Evolutionary conservation across 1,284 basidiomycete species (phyloP), one percentile per base, ranked within the genome.

Genomic region (Leccinum huronense): DNA sequence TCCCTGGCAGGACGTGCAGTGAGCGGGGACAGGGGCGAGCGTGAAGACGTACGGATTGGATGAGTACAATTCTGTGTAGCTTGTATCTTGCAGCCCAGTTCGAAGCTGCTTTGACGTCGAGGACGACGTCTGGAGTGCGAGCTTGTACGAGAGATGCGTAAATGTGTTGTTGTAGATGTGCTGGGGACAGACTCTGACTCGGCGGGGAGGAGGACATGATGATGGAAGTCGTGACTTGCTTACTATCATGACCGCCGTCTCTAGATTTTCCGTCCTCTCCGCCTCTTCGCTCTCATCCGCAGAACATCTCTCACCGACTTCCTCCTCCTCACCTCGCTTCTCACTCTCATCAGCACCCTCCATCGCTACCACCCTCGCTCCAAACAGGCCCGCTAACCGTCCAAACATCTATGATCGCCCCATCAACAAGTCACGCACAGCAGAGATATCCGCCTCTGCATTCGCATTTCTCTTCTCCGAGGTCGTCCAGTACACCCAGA

Each of bases 401-500:
- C 86, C 88, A 7, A 90, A 84, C 68, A 92, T 97, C 65, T 91
- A 95, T 77, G 94, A 97, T 70, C 83, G 94, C 66, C 88, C 85
- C 60, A 80, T 96, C 67, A 94, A 92, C 81, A 94, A 93, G 80
- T 87, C 91, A 4, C 86, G 90, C 59, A 84, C 86, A 1, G 78
- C 87, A 5, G 94, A 97, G 74, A 93, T 96, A 59, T 90, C 91
- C 23, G 81, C 88, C 2, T 85, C 89, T 3, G 89, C 94, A 1
- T 95, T 93, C 77, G 86, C 90, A 1, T 97, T 97, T 73, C 81
- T 97, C 67, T 95, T 97, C 77, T 91, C 92, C 8, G 95, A 97
- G 78, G 83, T 95, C 23, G 88, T 98, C 1, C 90, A 94, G 73
- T 99, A 99, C 76, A 96, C 94, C 1, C 97, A 99, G 79, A 94